These are phyloP conservation scores for Cyclaneusma minus DNA, from an alignment of 2,329 filamentous ascomycete species.

Conservation along the genomic window DNA sequence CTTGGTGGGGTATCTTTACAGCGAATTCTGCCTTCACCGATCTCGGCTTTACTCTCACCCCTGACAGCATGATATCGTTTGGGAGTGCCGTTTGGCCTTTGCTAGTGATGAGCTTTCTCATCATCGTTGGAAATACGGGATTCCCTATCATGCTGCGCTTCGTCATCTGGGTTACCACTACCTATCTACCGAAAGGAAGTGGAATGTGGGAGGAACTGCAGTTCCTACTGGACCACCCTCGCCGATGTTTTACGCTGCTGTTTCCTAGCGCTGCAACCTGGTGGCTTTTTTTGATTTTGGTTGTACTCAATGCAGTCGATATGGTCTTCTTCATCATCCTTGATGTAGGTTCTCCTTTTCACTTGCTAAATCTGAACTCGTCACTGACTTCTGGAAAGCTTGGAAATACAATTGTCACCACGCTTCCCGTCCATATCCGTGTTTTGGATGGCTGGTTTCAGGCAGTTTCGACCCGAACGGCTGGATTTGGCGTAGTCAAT, in stretches of 20 bases:
- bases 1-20: slow-evolving; percentile 92
- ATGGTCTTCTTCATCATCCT: slow-evolving; percentile 84
- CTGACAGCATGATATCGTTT: slow-evolving; percentile 89
- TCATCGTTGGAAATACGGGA: slow-evolving; percentile 88
- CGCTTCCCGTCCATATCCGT: slow-evolving; percentile 55
- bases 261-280: slow-evolving; percentile 85
- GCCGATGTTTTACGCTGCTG: slow-evolving; percentile 87
- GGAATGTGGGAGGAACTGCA: slow-evolving; percentile 77
- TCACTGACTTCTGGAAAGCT: slow-evolving; percentile 31
- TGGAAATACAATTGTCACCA: slow-evolving; percentile 51
- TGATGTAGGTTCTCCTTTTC: slow-evolving; percentile 41
- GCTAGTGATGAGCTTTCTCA: slow-evolving; percentile 67
- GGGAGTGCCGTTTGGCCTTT: slow-evolving; percentile 61
- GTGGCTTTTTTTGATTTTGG: slow-evolving; percentile 84
- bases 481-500: slow-evolving; percentile 74
- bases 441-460: slow-evolving; percentile 84
- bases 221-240: slow-evolving; percentile 86
- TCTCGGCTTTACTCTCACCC: slow-evolving; percentile 81
- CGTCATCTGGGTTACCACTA: slow-evolving; percentile 71
- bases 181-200: slow-evolving; percentile 46
- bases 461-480: slow-evolving; percentile 76
- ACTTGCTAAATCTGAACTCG: slow-evolving; percentile 1
- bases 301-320: slow-evolving; percentile 71
- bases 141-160: slow-evolving; percentile 92
- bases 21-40: slow-evolving; percentile 84